These are phyloP conservation scores for Gonium pectorale DNA, from an alignment of 139 green algal genomes.

Conservation along the genomic window DNA sequence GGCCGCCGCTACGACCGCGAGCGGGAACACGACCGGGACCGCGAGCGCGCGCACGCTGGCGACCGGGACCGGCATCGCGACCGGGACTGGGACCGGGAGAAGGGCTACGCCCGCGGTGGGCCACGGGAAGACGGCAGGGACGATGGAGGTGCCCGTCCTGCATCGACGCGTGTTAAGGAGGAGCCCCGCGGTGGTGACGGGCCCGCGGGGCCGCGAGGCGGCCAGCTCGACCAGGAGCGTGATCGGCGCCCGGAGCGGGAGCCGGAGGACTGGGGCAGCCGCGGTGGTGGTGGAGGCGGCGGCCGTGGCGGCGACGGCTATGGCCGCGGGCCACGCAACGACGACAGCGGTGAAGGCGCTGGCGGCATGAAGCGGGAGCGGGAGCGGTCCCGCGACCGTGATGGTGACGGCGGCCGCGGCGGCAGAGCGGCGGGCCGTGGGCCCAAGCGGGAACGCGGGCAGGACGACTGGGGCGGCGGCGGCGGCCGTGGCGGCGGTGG, in stretches of 20 bases:
- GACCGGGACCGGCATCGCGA: background rate
- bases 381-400: background rate
- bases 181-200: background rate
- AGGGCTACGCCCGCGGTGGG: background rate
- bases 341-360: background rate
- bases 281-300: background rate
- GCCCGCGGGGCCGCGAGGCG: background rate
- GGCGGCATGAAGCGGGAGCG: background rate
- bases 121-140: too few species aligned
- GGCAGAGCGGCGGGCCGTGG: background rate
- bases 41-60: background rate
- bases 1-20: constrained; percentile 1
- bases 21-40: background rate
- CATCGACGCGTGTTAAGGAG: too few species aligned
- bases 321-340: too few species aligned
- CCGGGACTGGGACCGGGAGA: background rate
- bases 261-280: background rate
- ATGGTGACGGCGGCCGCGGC: background rate
- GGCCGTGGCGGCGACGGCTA: background rate
- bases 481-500: background rate
- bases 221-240: background rate
- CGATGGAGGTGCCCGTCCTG: too few species aligned
- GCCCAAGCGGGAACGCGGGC: background rate
- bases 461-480: background rate
- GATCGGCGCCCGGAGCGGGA: background rate